Percentiles rank a stretch among this genome's conserved stretches.
Conservation (phyloP, 1,284 basidiomycete genomes). For the Ustilago xerochloae region DNA sequence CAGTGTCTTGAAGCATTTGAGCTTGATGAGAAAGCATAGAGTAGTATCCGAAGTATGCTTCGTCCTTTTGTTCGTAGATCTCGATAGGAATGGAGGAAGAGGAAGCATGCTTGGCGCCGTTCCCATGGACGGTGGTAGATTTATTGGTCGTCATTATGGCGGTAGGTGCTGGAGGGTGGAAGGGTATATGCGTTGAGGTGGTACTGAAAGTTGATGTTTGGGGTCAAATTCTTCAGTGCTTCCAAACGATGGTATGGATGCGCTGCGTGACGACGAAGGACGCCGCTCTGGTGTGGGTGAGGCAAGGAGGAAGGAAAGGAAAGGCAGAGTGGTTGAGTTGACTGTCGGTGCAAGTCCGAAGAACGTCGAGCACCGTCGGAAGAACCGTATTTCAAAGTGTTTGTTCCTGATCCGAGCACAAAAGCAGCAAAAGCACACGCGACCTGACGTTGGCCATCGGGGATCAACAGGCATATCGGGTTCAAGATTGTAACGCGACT, state of each 20-base stretch:
- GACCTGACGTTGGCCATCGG: too few relatives aligned
- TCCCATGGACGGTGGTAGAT: too few relatives aligned
- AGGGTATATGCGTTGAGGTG: neutral
- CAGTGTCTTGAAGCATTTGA: conserved; percentile 65
- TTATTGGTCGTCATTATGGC: neutral
- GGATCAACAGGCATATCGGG: neutral
- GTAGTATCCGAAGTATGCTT: conserved; percentile 66
- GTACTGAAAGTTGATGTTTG: neutral
- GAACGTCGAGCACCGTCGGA: neutral
- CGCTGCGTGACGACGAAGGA: too few relatives aligned
- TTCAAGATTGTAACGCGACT: neutral
- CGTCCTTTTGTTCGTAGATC: conserved; percentile 61
- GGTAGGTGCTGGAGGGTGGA: neutral
- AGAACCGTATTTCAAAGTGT: neutral
- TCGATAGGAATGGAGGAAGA: conserved; percentile 2
- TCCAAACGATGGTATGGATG: too few relatives aligned
- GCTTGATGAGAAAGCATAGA: conserved; percentile 63
- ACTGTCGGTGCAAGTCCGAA: too few relatives aligned
- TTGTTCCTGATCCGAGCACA: neutral
- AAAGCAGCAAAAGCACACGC: too few relatives aligned
- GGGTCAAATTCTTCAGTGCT: too few relatives aligned
- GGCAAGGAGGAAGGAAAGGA: too few relatives aligned
- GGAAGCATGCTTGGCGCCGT: neutral
- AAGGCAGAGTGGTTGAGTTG: too few relatives aligned
- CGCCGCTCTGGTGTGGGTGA: too few relatives aligned